These are phyloP conservation scores for Macaranga tanarius DNA, from an alignment of 441 rosid genomes.

Conservation along the genomic window DNA sequence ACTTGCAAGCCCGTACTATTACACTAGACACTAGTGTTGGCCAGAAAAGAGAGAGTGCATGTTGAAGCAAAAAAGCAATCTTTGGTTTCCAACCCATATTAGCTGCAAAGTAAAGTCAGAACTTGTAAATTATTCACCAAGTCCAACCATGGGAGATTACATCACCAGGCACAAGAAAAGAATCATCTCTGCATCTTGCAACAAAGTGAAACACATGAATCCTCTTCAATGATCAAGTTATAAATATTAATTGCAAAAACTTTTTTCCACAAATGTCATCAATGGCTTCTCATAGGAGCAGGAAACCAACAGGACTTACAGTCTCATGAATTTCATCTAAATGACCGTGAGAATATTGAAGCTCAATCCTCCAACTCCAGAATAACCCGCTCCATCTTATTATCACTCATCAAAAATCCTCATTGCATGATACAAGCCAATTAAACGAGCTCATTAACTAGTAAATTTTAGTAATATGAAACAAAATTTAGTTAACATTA, in stretches of 20 bases:
- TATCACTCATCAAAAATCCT: neutral
- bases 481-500: neutral
- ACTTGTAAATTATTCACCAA: neutral
- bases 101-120: neutral
- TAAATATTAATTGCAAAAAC: too few species aligned
- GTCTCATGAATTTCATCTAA: too few species aligned
- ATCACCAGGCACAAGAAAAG: too few species aligned
- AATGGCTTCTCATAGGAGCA: too few species aligned
- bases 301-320: too few species aligned
- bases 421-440: neutral
- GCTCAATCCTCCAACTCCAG: neutral
- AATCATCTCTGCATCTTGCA: too few species aligned
- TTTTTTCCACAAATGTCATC: too few species aligned
- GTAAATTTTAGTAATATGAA: too few species aligned
- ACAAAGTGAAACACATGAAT: too few species aligned
- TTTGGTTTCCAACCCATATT: neutral
- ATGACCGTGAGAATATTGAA: too few species aligned
- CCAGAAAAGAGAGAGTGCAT: neutral
- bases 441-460: neutral
- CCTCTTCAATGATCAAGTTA: too few species aligned
- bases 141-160: neutral
- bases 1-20: neutral
- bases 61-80: neutral
- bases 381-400: neutral
- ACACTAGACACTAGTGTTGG: too few species aligned